Evolutionary conservation across 192 early-diverging fungal species (phyloP), one percentile per base, ranked within the genome.

Genomic region (Rhizoclosmatium sp.): DNA sequence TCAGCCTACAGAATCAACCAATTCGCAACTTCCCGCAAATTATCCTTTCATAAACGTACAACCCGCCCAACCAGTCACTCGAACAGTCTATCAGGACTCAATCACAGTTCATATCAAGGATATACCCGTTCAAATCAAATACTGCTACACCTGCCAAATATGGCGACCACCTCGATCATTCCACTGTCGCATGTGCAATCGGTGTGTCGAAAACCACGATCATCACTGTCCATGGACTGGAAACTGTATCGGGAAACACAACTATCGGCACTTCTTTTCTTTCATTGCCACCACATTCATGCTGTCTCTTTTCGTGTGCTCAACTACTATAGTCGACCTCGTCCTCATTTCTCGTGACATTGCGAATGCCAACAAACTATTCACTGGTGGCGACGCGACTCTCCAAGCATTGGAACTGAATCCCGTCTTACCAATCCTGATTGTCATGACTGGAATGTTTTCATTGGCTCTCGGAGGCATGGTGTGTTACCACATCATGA

Each of bases 151-250:
- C 2, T 98, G 95, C 80, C 86, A 87, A 14, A 94, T 95, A 41
- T 98, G 95, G 85, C 87, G 95, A 4, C 94, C 95, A 10, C 95
- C 95, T 41, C 87, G 97, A 41, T 87, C 94, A 46, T 93, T 92
- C 48, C 97, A 98, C 82, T 98, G 97, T 80, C 82, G 87, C 49
- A 85, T 88, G 76, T 98, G 97, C 86, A 92, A 97, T 82, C 94
- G 94, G 75, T 98, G 97, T 83, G 95, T 98, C 64, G 90, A 91
- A 84, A 83, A 68, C 81, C 83, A 82, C 46, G 84, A 95, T 83
- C 94, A 96, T 74, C 95, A 98, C 81, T 98, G 97, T 80, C 93
- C 95, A 40, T 98, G 96, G 96, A 92, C 94, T 5, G 95, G 93
- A 78, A 97, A 95, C 83, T 97, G 96, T 82, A 90, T 98, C 59